These are phyloP conservation scores for Lentinula sp. DNA, from an alignment of 768 basidiomycete genomes.

Conservation along the genomic window DNA sequence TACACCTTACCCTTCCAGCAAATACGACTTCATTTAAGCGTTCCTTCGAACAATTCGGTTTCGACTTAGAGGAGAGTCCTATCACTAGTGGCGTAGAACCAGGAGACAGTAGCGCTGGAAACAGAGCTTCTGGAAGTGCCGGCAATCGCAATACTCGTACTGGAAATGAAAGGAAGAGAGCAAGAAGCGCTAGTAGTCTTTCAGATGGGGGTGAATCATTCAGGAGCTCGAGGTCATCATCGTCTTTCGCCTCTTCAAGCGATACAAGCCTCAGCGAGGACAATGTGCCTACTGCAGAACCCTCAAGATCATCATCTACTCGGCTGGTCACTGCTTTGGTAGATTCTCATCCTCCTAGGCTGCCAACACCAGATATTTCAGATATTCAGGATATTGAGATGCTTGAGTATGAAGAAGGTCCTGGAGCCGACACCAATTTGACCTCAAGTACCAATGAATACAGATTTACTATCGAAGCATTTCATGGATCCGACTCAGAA, in stretches of 20 bases:
- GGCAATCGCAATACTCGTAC: slow-evolving; percentile 14
- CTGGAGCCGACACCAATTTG: slow-evolving; percentile 13
- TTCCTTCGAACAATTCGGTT: slow-evolving; percentile 52
- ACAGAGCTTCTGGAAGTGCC: slow-evolving; percentile 9
- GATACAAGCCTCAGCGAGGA: slow-evolving; percentile 14
- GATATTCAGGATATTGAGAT: slow-evolving; percentile 47
- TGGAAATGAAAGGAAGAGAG: slow-evolving; percentile 50
- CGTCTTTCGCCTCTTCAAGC: slow-evolving; percentile 25
- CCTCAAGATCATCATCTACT: slow-evolving; percentile 9
- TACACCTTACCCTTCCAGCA: slow-evolving; percentile 45
- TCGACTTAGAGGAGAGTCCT: slow-evolving; percentile 45
- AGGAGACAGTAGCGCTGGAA: slow-evolving; percentile 23
- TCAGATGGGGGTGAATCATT: slow-evolving; percentile 32
- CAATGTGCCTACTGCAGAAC: slow-evolving; percentile 7
- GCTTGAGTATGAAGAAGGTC: slow-evolving; percentile 30
- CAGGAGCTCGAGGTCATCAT: slow-evolving; percentile 30
- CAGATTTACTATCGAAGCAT: slow-evolving; percentile 42
- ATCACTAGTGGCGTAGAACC: slow-evolving; percentile 15
- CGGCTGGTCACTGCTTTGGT: slow-evolving; percentile 6
- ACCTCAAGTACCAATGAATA: slow-evolving; percentile 23
- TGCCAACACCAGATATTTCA: slow-evolving; percentile 40
- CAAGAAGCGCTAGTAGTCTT: slow-evolving; percentile 46
- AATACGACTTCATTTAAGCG: slow-evolving; percentile 53
- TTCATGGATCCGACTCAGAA: slow-evolving; percentile 48
- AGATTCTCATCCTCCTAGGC: slow-evolving; percentile 25